Evolutionary conservation across 371 early-diverging fungal species (phyloP), one percentile per base, ranked within the genome.

Genomic region (Apophysomyces trapeziformis): DNA sequence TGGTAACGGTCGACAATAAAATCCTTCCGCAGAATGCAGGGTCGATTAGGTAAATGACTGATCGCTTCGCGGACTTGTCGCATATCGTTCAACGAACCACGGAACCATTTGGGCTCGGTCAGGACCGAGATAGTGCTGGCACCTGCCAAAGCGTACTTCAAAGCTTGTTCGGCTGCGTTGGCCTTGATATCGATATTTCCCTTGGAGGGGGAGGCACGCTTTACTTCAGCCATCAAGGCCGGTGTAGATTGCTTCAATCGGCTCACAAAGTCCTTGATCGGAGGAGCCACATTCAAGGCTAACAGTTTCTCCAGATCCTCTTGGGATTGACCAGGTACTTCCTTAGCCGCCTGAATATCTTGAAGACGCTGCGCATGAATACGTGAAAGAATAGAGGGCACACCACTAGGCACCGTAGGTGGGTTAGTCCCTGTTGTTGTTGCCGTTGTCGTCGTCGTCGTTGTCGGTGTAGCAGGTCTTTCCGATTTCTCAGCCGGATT

Each of bases 41-140:
- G 98, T 5, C 98, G 89, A 72, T 92, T 83, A 13, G 92, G 87
- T 18, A 86, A 50, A 21, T 74, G 68, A 43, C 79, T 79, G 2
- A 98, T 59, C 4, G 90, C 91, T 38, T 76, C 79, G 13, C 96
- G 90, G 14, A 91, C 96, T 46, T 89, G 88, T 36, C 90, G 89
- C 89, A 99, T 84, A 67, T 99, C 98, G 61, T 91, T 89, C 37
- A 98, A 70, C 13, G 87, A 80, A 39, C 99, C 99, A 76, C 95
- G 94, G 87, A 99, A 99, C 97, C 97, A 99, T 57, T 87, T 94
- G 43, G 96, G 95, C 79, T 99, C 99, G 0, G 99, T 99, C 78
- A 99, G 77, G 7, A 99, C 98, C 35, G 96, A 95, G 66, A 99
- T 96, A 4, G 89, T 95, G 14, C 93, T 85, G 0, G 97, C 98